These are phyloP conservation scores for Puccinia hordei DNA, from an alignment of 1,284 basidiomycete genomes.

Conservation along the genomic window DNA sequence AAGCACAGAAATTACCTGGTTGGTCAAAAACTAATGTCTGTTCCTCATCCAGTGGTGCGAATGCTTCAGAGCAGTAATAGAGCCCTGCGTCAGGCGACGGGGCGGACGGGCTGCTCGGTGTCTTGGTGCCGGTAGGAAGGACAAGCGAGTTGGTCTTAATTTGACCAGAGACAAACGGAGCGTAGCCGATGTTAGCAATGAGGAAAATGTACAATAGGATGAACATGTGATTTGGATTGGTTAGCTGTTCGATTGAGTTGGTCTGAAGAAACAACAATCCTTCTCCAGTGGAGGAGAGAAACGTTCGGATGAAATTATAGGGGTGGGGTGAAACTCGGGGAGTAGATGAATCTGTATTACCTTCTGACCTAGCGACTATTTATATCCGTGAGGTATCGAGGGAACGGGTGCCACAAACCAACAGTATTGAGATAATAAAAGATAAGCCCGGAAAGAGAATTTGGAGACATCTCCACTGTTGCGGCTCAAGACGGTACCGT, in stretches of 20 bases:
- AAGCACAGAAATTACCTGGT: background rate
- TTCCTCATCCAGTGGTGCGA: slow-evolving; percentile 6
- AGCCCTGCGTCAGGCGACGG: background rate
- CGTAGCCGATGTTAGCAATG: background rate
- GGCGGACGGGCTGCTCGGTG: no score
- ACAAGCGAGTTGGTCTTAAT: background rate
- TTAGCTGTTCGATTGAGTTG: background rate
- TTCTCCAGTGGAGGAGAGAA: background rate
- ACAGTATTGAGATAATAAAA: background rate
- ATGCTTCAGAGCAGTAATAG: background rate
- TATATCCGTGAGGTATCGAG: background rate
- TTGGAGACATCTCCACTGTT: no score
- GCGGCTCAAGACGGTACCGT: no score
- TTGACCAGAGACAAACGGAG: background rate
- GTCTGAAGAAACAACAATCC: no score
- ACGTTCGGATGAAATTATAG: background rate
- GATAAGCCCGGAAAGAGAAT: no score
- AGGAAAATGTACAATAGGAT: background rate
- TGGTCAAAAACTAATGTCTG: background rate
- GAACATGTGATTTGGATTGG: background rate
- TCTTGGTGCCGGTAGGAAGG: no score
- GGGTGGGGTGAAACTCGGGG: background rate
- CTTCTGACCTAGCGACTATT: background rate
- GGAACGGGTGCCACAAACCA: slow-evolving; percentile 6
- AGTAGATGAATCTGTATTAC: background rate